phyloP scores from a whole-genome alignment of 352 stramenopile genomes.

The Phytophthora sp. region DNA sequence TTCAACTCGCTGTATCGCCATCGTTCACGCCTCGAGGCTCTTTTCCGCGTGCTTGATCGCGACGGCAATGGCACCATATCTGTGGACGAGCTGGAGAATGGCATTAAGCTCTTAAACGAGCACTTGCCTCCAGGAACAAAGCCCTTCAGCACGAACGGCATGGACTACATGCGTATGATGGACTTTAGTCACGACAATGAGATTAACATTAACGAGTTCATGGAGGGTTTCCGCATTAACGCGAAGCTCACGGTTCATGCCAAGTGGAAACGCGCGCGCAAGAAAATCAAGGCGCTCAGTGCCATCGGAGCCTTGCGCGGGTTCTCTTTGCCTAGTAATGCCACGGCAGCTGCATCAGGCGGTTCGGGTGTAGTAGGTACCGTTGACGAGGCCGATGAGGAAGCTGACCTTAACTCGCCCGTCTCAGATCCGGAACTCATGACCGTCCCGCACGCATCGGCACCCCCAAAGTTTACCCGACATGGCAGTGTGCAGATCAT shows the following conservation, averaged over 20 bases:
- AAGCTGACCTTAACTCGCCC: conserved; percentile 17
- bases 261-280: conserved; percentile 88
- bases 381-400: conserved; percentile 28
- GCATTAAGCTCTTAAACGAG: conserved; percentile 83
- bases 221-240: conserved; percentile 89
- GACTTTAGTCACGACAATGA: conserved; percentile 88
- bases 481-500: conserved; percentile 79
- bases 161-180: conserved; percentile 87
- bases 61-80: conserved; percentile 87
- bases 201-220: conserved; percentile 92
- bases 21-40: conserved; percentile 75
- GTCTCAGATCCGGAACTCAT: conserved; percentile 42
- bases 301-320: conserved; percentile 66
- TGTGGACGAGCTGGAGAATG: conserved; percentile 79
- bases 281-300: conserved; percentile 88
- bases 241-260: conserved; percentile 85
- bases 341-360: conserved; percentile 34
- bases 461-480: conserved; percentile 57
- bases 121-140: conserved; percentile 73
- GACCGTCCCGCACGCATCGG: conserved; percentile 36
- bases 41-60: conserved; percentile 84
- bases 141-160: conserved; percentile 69
- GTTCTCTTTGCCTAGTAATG: conserved; percentile 38
- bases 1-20: conserved; percentile 89
- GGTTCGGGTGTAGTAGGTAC: conserved; percentile 10